Base-by-base conservation (phyloP, 1,284 basidiomycete species). In the Trichosporon ovoides region DNA sequence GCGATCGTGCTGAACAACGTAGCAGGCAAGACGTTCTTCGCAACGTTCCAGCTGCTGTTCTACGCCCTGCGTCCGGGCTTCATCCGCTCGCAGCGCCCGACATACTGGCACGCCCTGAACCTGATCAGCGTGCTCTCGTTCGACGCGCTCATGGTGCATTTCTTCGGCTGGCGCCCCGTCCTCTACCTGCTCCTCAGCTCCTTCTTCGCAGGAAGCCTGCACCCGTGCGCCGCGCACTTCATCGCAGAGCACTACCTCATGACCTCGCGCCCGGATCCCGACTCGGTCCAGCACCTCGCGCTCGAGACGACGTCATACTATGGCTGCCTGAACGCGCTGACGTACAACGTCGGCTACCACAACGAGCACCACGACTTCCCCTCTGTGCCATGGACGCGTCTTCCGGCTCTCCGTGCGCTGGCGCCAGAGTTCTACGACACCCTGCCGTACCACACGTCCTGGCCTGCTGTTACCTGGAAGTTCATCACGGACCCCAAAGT, bases 341-440 rank as follows among this genome's bases (percentile, higher is more conserved):
- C 91, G n/a, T 98, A 97, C 78, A 98, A 98, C 67, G 94, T 97
- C 58, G 95, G 95, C 46, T 98, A 97, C 74, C 95, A 98, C 76
- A 97, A 98, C 78, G 95, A 98, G 74, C 95, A 98, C 77, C 95
- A 98, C 79, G 95, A 98, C 78, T 98, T 98, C 78, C 94, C 95
- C 10, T 92, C 91, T 2, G 80, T 98, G 1, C 84, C 96, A 0
- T 98, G 95, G 95, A 97, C 92, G 10, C 84, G 89, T n/a, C 83
- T 98, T 0, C 91, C 93, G 0, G 82, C 85, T 9, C 83, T 98
- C 16, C 85, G 86, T 24, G 81, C 82, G 5, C 82, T 97, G 53
- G 94, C 93, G 1, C 88, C 87, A 7, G 95, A 98, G 75, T 96
- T 89, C 75, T 98, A 98, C 79, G 89, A 93, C 67, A 84, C 81